Evolutionary conservation across 768 basidiomycete genomes (phyloP), one percentile per base, ranked within the genome.

Genomic region (Cyclocybe aegerita): DNA sequence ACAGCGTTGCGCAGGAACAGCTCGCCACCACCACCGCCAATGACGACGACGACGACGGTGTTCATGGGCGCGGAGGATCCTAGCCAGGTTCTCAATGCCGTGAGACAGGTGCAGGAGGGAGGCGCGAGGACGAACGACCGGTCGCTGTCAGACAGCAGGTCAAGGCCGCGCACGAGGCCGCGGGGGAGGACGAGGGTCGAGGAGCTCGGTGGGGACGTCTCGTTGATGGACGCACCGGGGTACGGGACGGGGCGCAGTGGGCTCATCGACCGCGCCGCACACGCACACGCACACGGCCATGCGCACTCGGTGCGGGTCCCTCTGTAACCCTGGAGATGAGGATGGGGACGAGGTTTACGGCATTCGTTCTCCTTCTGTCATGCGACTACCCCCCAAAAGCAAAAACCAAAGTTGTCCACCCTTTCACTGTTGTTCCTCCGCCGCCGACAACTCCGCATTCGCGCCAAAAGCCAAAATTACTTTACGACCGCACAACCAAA

Each of bases 161-260:
- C 61, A 33, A 57, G 66, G 43, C 65, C 70, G 32, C 66, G 68
- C 50, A 62, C 67, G 42, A 71, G 86, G 52, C n/a, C 23, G 23
- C 23, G 23, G 3, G 87, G 86, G 10, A 75, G 86, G n/a, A n/a
- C n/a, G n/a, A 72, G 79, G 48, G 72, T 70, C 7, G 75, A 81
- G 5, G 83, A 85, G 59, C 65, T 86, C n/a, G n/a, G n/a, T n/a
- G n/a, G n/a, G n/a, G n/a, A n/a, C n/a, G n/a, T n/a, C n/a, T n/a
- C n/a, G n/a, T n/a, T n/a, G n/a, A n/a, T n/a, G n/a, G n/a, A n/a
- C n/a, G n/a, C n/a, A n/a, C n/a, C n/a, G n/a, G n/a, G n/a, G n/a
- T n/a, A n/a, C n/a, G n/a, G n/a, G n/a, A n/a, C n/a, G n/a, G n/a
- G 86, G 46, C 78, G 86, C 44, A 88, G 85, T 55, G 87, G 86